These are phyloP conservation scores for Fusarium duplospermum DNA, from an alignment of 2,329 filamentous ascomycete genomes.

Conservation along the genomic window DNA sequence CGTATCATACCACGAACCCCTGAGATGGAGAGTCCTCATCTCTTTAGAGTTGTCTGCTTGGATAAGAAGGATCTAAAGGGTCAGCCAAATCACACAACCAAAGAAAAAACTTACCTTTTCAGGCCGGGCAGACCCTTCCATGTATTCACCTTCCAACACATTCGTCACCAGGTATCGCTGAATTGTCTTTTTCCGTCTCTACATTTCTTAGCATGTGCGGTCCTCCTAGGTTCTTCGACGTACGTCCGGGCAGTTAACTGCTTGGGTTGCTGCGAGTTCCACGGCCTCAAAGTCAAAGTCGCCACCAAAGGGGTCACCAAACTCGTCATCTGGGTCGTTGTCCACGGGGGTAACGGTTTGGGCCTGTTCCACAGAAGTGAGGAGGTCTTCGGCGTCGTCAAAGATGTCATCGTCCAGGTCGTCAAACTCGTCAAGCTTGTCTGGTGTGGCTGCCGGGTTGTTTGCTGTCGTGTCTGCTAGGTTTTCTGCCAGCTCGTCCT, in stretches of 20 bases:
- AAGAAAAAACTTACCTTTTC: constrained; percentile 74
- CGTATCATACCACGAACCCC: constrained; percentile 89
- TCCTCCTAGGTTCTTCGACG: constrained; percentile 46
- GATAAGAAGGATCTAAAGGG: constrained; percentile 77
- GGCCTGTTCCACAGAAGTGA: constrained; percentile 32
- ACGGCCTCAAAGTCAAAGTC: constrained; percentile 83
- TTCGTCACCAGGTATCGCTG: constrained; percentile 88
- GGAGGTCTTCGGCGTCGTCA: constrained; percentile 55
- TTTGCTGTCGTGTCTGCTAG: not conserved
- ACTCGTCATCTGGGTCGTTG: constrained; percentile 46
- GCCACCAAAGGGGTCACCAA: constrained; percentile 68
- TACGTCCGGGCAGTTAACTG: constrained; percentile 56
- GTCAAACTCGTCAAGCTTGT: constrained; percentile 67
- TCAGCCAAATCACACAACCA: constrained; percentile 25
- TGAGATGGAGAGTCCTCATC: constrained; percentile 77
- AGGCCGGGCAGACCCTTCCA: constrained; percentile 67
- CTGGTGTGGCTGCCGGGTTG: not conserved
- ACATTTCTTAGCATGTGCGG: constrained; percentile 71
- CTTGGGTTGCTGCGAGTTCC: constrained; percentile 79
- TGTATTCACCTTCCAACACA: constrained; percentile 76
- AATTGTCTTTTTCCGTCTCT: constrained; percentile 80
- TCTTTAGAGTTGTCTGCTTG: constrained; percentile 78
- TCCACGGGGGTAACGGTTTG: constrained; percentile 22
- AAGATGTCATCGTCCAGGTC: constrained; percentile 73
- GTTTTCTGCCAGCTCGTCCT: not conserved